phyloP scores from a whole-genome alignment of 1,284 basidiomycete genomes.

The Apiotrichum veenhuisii region DNA sequence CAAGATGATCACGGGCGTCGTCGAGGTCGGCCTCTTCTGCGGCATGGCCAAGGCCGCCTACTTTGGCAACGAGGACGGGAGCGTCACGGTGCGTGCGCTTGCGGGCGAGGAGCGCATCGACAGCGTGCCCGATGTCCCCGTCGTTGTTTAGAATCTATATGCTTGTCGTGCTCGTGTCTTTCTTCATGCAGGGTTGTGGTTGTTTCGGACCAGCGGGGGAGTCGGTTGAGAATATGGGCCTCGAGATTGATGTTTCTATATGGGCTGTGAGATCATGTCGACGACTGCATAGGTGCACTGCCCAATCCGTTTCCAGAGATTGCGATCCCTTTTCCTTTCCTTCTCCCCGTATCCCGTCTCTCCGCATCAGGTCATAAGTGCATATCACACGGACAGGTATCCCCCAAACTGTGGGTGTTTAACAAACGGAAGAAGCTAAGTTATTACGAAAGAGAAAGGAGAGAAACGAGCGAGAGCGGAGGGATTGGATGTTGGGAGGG shows the following conservation, averaged over 20 bases:
- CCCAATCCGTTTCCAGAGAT: too few relatives aligned
- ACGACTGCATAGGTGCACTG: too few relatives aligned
- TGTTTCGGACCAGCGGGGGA: too few relatives aligned
- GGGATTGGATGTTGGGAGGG: too few relatives aligned
- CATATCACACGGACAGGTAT: constrained; percentile 6
- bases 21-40: constrained; percentile 95
- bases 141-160: constrained; percentile 4
- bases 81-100: constrained; percentile 44
- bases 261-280: too few relatives aligned
- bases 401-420: constrained; percentile 1
- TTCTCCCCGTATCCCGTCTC: too few relatives aligned
- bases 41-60: constrained; percentile 91
- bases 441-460: not conserved
- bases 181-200: not conserved
- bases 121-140: constrained; percentile 36
- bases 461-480: not conserved
- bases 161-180: not conserved
- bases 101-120: constrained; percentile 45
- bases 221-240: too few relatives aligned
- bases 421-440: not conserved
- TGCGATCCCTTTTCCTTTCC: too few relatives aligned
- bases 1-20: constrained; percentile 91
- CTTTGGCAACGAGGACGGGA: constrained; percentile 76
- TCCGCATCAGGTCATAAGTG: constrained; percentile 8
- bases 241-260: too few relatives aligned